A percentile compares a stretch with the other conserved stretches of the same genome.
Evolutionary conservation across 2,329 filamentous ascomycete species (phyloP).

Genomic region (Orbilia brochopaga): DNA sequence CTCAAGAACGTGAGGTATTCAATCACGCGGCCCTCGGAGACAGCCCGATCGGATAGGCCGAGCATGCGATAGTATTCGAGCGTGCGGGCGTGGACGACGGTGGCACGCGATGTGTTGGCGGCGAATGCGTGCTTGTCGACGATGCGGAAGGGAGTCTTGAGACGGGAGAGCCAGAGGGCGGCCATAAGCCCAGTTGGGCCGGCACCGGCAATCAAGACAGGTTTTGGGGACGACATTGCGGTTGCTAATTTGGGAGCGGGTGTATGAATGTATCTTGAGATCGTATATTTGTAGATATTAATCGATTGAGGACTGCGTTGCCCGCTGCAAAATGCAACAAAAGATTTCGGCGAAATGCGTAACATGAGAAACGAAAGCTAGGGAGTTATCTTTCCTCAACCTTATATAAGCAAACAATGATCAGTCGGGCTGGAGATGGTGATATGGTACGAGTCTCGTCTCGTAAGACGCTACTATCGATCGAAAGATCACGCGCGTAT

Average conservation of each 20-base stretch:
- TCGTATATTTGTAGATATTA: too few species aligned
- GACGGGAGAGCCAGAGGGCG: constrained; percentile 58
- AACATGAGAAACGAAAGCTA: not conserved
- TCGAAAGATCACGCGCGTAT: too few species aligned
- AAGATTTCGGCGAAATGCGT: too few species aligned
- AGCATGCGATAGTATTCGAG: constrained; percentile 63
- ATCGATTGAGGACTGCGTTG: constrained; percentile 13
- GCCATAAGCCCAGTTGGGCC: constrained; percentile 61
- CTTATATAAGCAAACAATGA: too few species aligned
- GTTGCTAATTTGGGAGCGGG: not conserved
- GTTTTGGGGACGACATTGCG: constrained; percentile 18
- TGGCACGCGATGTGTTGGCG: constrained; percentile 59
- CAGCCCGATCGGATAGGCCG: constrained; percentile 57
- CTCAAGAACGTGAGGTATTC: constrained; percentile 58
- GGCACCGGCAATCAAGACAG: constrained; percentile 60
- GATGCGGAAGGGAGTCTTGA: constrained; percentile 58
- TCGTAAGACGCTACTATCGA: not conserved
- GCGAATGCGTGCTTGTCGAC: constrained; percentile 57
- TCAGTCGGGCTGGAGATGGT: too few species aligned
- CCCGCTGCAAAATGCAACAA: constrained; percentile 11
- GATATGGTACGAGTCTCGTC: too few species aligned
- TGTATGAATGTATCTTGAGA: not conserved
- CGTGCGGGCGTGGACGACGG: constrained; percentile 62
- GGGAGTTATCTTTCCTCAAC: too few species aligned
- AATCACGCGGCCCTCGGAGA: constrained; percentile 58